Percentiles rank a stretch among this genome's conserved stretches.
phyloP scores from a whole-genome alignment of 768 basidiomycete species.

The Suillus brevipes region DNA sequence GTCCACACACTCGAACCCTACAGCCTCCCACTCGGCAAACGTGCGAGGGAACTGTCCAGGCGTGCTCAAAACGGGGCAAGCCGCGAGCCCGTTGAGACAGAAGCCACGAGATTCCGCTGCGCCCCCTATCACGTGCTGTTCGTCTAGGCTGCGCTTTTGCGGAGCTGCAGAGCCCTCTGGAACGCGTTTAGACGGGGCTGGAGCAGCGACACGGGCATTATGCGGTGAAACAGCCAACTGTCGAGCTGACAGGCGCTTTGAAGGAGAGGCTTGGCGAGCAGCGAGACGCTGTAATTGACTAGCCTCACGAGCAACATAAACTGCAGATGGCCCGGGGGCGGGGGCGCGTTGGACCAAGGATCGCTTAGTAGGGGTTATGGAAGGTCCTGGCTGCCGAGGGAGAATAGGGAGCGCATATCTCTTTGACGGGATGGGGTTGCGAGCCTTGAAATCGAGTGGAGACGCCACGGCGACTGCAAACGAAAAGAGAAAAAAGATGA shows the following conservation, averaged over 20 bases:
- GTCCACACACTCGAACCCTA: constrained; percentile 33
- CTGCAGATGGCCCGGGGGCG: background rate
- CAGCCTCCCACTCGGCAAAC: constrained; percentile 14
- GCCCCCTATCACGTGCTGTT: constrained; percentile 19
- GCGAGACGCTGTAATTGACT: background rate
- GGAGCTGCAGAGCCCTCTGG: background rate
- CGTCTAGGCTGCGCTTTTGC: constrained; percentile 12
- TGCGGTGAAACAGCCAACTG: background rate
- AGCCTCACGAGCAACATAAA: background rate
- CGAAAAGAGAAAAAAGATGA: constrained; percentile 5
- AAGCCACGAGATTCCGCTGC: constrained; percentile 18
- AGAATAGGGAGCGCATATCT: constrained; percentile 5
- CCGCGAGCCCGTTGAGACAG: constrained; percentile 20
- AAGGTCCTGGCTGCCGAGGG: constrained; percentile 1
- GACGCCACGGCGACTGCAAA: background rate
- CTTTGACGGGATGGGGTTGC: constrained; percentile 8
- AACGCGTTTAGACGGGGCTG: constrained; percentile 5
- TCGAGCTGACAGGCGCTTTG: constrained; percentile 2
- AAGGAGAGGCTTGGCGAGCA: constrained; percentile 8
- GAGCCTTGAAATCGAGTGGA: constrained; percentile 1
- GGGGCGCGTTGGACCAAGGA: background rate
- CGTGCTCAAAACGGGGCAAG: constrained; percentile 21
- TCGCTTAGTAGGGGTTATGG: background rate
- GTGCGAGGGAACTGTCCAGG: constrained; percentile 12
- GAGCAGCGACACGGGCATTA: background rate